phyloP scores from a whole-genome alignment of 768 basidiomycete species.

The Leucosporidium creatinivorum region DNA sequence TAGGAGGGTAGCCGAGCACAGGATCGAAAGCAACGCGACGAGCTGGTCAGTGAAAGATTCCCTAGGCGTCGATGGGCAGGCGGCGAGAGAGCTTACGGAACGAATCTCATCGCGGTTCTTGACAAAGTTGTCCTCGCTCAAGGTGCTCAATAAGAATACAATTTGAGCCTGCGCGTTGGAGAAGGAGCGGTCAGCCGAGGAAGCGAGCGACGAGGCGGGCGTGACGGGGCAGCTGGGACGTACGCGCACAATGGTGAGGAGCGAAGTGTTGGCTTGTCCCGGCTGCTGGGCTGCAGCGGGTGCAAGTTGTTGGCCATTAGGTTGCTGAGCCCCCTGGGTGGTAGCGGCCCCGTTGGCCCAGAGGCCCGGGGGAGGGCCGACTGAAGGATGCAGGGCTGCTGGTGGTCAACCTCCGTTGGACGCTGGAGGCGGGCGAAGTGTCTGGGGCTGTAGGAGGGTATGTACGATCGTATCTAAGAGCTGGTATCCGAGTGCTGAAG shows the following conservation, averaged over 20 bases:
- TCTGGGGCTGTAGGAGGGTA: conserved; percentile 42
- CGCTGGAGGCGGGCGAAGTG: neutral
- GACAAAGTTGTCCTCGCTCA: conserved; percentile 95
- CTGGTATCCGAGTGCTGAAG: too few relatives aligned
- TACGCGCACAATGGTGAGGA: conserved; percentile 16
- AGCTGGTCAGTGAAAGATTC: neutral
- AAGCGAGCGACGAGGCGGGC: neutral
- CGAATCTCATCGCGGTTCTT: conserved; percentile 90
- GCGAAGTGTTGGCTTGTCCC: neutral
- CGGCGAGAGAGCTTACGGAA: conserved; percentile 57
- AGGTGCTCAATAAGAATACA: conserved; percentile 89
- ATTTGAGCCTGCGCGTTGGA: conserved; percentile 51
- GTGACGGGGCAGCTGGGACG: neutral
- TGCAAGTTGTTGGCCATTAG: conserved; percentile 45
- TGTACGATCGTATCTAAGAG: too few relatives aligned
- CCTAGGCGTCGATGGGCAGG: neutral
- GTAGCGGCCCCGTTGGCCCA: conserved; percentile 4
- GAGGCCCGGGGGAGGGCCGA: conserved; percentile 19
- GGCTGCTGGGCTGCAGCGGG: conserved; percentile 1
- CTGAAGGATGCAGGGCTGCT: conserved; percentile 1
- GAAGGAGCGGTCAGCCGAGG: neutral
- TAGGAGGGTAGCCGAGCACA: conserved; percentile 24
- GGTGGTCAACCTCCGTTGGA: too few relatives aligned
- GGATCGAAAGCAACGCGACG: too few relatives aligned
- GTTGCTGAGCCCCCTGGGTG: neutral